Percentiles rank a stretch among this genome's conserved stretches.
Conservation (phyloP, 306 rosid species). For the Oemleria cerasiformis region DNA sequence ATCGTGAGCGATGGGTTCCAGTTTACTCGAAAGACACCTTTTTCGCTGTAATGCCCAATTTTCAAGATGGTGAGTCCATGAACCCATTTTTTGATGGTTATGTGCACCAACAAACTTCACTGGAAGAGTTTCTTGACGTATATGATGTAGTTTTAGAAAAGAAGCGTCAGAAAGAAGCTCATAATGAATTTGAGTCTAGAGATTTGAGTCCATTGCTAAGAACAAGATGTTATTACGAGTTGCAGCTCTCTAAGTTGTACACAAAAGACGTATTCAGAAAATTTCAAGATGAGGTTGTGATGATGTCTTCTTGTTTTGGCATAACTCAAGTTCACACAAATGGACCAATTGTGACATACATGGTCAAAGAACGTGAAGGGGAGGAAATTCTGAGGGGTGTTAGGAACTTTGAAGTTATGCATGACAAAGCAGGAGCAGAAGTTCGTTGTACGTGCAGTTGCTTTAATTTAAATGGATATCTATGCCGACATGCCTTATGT, state of each 20-base stretch:
- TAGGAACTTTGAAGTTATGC: constrained; percentile 63
- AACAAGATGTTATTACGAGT: constrained; percentile 68
- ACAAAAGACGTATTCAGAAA: constrained; percentile 67
- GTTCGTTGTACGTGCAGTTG: constrained; percentile 81
- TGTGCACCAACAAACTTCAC: constrained; percentile 67
- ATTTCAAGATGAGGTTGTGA: constrained; percentile 75
- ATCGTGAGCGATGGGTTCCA: constrained; percentile 83
- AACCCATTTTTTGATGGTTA: constrained; percentile 58
- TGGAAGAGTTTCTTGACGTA: constrained; percentile 65
- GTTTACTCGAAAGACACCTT: constrained; percentile 74
- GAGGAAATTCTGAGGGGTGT: constrained; percentile 47
- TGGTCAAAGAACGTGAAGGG: constrained; percentile 60
- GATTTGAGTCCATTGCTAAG: constrained; percentile 50
- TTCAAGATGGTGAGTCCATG: constrained; percentile 45
- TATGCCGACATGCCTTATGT: constrained; percentile 84
- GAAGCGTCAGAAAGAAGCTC: constrained; percentile 59
- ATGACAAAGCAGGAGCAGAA: constrained; percentile 73
- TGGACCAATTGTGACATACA: constrained; percentile 56
- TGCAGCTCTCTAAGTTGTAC: constrained; percentile 76
- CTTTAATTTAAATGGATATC: constrained; percentile 84
- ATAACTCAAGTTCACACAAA: constrained; percentile 61
- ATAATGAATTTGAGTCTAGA: constrained; percentile 64
- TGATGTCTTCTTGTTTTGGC: constrained; percentile 70
- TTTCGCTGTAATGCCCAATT: constrained; percentile 72
- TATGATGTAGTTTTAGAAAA: constrained; percentile 53